A percentile compares a stretch with the other conserved stretches of the same genome.
These are phyloP conservation scores for Fusarium chlamydosporum DNA, from an alignment of 2,329 filamentous ascomycete species.

Conservation along the genomic window DNA sequence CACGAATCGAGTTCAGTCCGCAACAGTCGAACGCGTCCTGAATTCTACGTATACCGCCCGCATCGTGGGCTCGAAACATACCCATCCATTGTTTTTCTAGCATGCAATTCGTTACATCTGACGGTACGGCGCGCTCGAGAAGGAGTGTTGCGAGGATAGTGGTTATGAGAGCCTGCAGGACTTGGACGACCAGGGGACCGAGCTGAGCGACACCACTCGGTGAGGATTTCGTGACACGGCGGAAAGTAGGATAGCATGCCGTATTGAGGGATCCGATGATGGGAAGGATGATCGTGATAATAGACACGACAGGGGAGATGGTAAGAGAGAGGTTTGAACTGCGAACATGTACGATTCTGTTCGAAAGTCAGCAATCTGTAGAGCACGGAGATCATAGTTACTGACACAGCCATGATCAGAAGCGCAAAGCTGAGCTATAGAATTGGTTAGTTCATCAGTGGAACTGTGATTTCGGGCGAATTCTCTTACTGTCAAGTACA, in stretches of 20 bases:
- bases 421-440: conserved; percentile 51
- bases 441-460: not conserved
- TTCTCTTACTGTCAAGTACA: conserved; percentile 52
- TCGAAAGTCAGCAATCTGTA: conserved; percentile 8
- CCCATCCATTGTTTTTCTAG: conserved; percentile 70
- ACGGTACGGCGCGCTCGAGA: conserved; percentile 54
- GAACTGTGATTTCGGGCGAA: not conserved
- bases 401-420: conserved; percentile 54
- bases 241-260: conserved; percentile 54
- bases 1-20: conserved; percentile 69
- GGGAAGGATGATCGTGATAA: conserved; percentile 59
- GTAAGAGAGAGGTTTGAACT: conserved; percentile 59
- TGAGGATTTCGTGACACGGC: conserved; percentile 47
- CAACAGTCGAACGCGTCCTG: conserved; percentile 78
- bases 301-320: conserved; percentile 54
- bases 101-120: conserved; percentile 61
- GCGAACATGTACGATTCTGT: conserved; percentile 59
- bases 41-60: conserved; percentile 66
- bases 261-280: conserved; percentile 58
- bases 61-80: conserved; percentile 68
- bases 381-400: not conserved
- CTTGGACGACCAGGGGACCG: conserved; percentile 56
- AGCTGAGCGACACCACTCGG: conserved; percentile 45
- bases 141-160: conserved; percentile 63
- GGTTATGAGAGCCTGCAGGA: conserved; percentile 59